A percentile compares a stretch with the other conserved stretches of the same genome.
Evolutionary conservation across 2,329 filamentous ascomycete species (phyloP).

Genomic region (Phyllachora maydis): DNA sequence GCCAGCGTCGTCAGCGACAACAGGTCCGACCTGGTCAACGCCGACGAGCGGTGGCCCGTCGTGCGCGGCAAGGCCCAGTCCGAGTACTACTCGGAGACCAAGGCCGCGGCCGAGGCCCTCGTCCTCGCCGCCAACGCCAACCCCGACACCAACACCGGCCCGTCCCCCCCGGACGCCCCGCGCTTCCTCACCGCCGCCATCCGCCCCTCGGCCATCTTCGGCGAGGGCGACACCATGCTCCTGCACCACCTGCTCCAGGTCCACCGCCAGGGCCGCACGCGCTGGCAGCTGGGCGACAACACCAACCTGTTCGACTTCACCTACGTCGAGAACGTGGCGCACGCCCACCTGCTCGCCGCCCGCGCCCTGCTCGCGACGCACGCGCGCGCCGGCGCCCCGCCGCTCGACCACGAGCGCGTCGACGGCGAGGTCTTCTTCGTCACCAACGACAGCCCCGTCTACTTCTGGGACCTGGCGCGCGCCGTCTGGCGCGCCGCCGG

Average conservation of each 20-base stretch:
- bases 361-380: constrained; percentile 46
- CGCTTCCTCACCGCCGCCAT: constrained; percentile 59
- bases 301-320: constrained; percentile 43
- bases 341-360: constrained; percentile 69
- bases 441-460: constrained; percentile 72
- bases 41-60: constrained; percentile 64
- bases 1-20: constrained; percentile 78
- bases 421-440: constrained; percentile 82
- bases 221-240: constrained; percentile 65
- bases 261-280: constrained; percentile 45
- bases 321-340: constrained; percentile 41
- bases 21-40: constrained; percentile 56
- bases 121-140: constrained; percentile 56
- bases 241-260: constrained; percentile 56
- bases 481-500: constrained; percentile 52
- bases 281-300: constrained; percentile 60
- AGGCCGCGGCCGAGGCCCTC: constrained; percentile 67
- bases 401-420: constrained; percentile 52
- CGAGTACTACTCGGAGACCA: constrained; percentile 82
- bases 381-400: constrained; percentile 22
- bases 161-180: constrained; percentile 20
- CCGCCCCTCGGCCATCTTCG: constrained; percentile 77
- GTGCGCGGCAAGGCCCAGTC: constrained; percentile 49
- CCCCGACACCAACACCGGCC: constrained; percentile 36
- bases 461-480: constrained; percentile 78